These are phyloP conservation scores for Hirsutella minnesotensis DNA, from an alignment of 2,329 filamentous ascomycete genomes.

Conservation along the genomic window DNA sequence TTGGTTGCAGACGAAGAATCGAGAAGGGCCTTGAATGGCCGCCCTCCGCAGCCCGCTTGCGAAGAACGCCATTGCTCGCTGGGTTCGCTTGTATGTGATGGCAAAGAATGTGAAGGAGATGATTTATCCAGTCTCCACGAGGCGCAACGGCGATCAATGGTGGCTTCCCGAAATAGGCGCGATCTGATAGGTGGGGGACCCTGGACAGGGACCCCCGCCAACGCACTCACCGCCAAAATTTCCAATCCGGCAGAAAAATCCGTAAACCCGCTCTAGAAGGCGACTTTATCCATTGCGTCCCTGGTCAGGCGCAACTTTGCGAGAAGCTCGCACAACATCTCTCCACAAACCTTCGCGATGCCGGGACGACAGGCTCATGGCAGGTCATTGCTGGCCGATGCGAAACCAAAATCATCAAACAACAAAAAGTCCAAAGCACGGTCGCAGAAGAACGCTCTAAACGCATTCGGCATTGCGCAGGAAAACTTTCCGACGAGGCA, in stretches of 20 bases:
- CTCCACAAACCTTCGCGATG: constrained; percentile 25
- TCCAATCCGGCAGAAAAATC: constrained; percentile 18
- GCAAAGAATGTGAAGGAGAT: neutral
- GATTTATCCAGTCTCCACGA: neutral
- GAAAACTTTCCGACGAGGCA: constrained; percentile 36
- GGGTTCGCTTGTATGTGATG: neutral
- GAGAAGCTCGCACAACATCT: neutral
- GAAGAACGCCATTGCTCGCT: constrained; percentile 27
- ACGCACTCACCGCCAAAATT: constrained; percentile 18
- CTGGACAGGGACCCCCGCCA: constrained; percentile 14
- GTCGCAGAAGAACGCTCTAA: constrained; percentile 37
- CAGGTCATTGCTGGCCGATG: constrained; percentile 31
- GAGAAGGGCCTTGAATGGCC: constrained; percentile 24
- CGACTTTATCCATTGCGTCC: no score
- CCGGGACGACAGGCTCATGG: constrained; percentile 48
- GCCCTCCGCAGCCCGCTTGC: constrained; percentile 29
- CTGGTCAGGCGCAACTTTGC: neutral
- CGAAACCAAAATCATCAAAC: constrained; percentile 18
- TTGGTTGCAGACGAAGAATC: constrained; percentile 36
- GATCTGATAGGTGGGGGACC: constrained; percentile 18
- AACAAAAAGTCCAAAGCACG: constrained; percentile 35
- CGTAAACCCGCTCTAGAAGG: neutral
- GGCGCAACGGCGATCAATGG: neutral
- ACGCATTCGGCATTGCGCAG: constrained; percentile 46
- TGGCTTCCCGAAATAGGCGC: constrained; percentile 5